Conservation (phyloP, 75 land plant genomes). For the Cunninghamia lanceolata region DNA sequence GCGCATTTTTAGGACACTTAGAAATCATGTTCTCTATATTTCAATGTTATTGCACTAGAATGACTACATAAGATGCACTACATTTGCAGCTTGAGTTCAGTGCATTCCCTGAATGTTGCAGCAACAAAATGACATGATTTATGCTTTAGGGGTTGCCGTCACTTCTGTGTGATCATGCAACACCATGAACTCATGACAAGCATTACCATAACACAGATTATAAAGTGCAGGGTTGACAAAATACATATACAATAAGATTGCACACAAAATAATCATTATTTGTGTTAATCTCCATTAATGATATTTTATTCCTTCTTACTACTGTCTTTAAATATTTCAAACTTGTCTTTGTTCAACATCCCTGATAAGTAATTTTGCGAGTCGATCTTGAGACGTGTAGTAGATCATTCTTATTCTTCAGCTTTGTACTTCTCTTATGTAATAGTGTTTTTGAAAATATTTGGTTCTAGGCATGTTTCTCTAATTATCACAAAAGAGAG, state of each 20-base stretch:
- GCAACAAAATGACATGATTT: background rate
- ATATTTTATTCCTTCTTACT: no score
- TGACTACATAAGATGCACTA: background rate
- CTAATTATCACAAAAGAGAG: no score
- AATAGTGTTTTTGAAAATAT: no score
- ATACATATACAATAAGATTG: no score
- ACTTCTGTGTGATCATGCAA: background rate
- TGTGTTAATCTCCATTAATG: no score
- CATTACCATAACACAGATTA: background rate
- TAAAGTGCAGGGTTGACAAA: background rate
- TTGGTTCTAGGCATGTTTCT: background rate
- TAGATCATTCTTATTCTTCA: background rate
- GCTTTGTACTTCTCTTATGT: background rate
- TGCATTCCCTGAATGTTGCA: background rate
- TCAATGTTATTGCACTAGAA: background rate
- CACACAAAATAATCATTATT: no score
- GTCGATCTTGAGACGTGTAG: background rate
- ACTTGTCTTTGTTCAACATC: no score
- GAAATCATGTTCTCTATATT: background rate
- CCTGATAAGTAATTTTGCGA: no score
- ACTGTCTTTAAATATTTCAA: no score
- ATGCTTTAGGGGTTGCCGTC: background rate
- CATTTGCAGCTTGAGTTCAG: background rate
- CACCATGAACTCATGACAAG: background rate
- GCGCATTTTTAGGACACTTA: background rate